Base-by-base conservation (phyloP, 1,284 basidiomycete genomes). In the Xanthoconium separans region DNA sequence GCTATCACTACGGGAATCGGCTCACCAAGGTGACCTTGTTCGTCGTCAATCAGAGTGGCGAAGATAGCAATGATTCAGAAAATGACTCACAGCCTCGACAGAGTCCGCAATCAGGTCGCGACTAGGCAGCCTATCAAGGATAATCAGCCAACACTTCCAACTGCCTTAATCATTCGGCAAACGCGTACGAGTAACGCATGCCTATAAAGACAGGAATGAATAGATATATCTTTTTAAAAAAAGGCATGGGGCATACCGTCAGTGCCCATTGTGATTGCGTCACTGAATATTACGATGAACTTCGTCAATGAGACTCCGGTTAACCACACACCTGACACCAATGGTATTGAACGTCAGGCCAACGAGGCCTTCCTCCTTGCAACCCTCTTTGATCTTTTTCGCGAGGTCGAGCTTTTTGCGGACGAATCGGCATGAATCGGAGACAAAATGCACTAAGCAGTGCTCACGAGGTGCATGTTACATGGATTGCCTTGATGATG, bases 51-150 rank as follows among this genome's bases (percentile, higher is more conserved):
- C 24, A 45, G 8, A 47, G 20, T 29, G 29, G 34, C 27, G 16
- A 30, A 36, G 37, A 27, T 27, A 27, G 6, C 27, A 27, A 27
- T 33, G n/a, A 39, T 12, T 54, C 12, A 29, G 22, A 44, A 47
- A 18, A 29, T 47, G 3, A 66, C 81, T 55, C 66, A 91, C 91
- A 36, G 90, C 84, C 76, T 95, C 93, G 56, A 95, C 88, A 33
- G 89, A 91, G 67, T 95, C 93, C 20, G 93, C 93, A 61, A 96
- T 96, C 50, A 96, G 70, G 68, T 96, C 93, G 53, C 94, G 85
- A 73, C 84, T 91, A 20, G 93, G 93, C 27, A 96, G 77, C 44
- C 91, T 93, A 67, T 58, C 64, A 45, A 47, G 51, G 4, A 42
- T 22, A 31, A 34, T 58, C 33, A 57, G 53, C n/a, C 4, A 13